Base-by-base conservation (phyloP, 805 yeast species). In the Metahyphopichia silvanorum region DNA sequence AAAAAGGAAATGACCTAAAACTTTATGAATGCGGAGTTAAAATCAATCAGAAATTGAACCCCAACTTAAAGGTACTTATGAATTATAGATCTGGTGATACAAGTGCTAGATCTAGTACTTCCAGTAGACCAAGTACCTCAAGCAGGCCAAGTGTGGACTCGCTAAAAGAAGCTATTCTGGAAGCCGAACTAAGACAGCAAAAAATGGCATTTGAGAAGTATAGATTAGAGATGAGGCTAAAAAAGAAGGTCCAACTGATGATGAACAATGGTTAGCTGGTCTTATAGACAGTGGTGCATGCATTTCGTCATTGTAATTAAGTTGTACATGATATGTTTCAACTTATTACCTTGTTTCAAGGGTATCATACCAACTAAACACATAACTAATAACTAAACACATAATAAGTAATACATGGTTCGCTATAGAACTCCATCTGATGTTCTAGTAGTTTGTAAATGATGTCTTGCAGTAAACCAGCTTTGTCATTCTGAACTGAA, bases 201-300 rank as follows among this genome's bases (percentile, higher is more conserved):
- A 54, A 49, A 40, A 38, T 60, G 62, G 69, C 67, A 28, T 58
- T 72, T 34, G 77, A 71, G 37, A 68, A 70, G 44, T 34, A 60
- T 16, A 47, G 74, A 28, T 44, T 73, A 55, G 77, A 74, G 43
- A 53, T 69, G 60, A 55, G 72, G 30, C 45, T 74, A 24, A 69
- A 71, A 49, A 69, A 65, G 52, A 62, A 66, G 34, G 76, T 59
- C 2, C 59, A 54, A 25, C 61, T 49, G 44, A 49, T 59, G 21
- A 40, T 66, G 44, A 61, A 51, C 12, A n/a, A n/a, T n/a, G n/a
- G n/a, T n/a, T n/a, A n/a, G n/a, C n/a, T n/a, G n/a, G n/a, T n/a
- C n/a, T n/a, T n/a, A n/a, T n/a, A n/a, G n/a, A n/a, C n/a, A n/a
- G n/a, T n/a, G n/a, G n/a, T n/a, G n/a, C n/a, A n/a, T n/a, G n/a